A percentile compares a stretch with the other conserved stretches of the same genome.
Conservation (phyloP, 139 green algal genomes). For the Volvox africanus region DNA sequence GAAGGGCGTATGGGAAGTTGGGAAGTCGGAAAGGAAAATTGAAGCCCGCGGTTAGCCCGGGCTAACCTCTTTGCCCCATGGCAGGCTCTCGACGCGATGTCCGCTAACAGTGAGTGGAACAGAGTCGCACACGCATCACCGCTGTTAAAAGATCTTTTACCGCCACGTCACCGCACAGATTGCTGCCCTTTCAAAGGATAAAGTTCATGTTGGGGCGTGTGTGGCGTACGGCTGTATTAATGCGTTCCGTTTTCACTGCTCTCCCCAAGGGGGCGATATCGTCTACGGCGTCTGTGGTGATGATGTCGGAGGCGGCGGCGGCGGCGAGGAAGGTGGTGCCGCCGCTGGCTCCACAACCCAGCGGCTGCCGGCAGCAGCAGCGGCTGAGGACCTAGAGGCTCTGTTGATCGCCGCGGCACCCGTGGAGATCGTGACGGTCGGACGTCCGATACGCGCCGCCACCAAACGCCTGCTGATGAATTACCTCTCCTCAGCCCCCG, state of each 20-base stretch:
- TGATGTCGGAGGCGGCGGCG: background rate
- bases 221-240: no score
- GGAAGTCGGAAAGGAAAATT: no score
- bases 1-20: no score
- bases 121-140: no score
- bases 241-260: background rate
- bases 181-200: no score
- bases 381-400: slow-evolving; percentile 70
- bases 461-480: slow-evolving; percentile 67
- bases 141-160: no score
- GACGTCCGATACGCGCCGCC: slow-evolving; percentile 43
- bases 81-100: no score
- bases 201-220: no score
- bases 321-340: background rate
- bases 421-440: slow-evolving; percentile 79
- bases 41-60: no score
- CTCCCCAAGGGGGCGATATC: slow-evolving; percentile 2
- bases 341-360: background rate
- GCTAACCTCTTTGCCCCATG: no score
- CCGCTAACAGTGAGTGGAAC: no score
- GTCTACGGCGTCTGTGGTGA: slow-evolving; percentile 30
- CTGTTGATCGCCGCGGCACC: slow-evolving; percentile 75
- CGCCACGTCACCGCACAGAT: no score
- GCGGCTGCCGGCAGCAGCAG: slow-evolving; percentile 51
- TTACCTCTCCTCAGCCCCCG: slow-evolving; percentile 49